These are phyloP conservation scores for Kwoniella europaea DNA, from an alignment of 768 basidiomycete species.

Conservation along the genomic window DNA sequence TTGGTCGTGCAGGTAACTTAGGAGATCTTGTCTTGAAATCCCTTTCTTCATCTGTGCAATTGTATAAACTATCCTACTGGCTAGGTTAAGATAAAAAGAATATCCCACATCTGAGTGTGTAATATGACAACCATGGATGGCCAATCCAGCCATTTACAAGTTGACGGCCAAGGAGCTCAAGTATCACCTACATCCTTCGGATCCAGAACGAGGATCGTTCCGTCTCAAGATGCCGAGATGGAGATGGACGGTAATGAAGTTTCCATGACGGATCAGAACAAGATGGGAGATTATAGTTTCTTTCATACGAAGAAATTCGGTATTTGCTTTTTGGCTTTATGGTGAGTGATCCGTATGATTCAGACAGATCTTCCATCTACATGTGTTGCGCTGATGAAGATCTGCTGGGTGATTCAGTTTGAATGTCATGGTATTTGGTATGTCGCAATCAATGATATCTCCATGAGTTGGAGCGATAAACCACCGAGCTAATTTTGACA, in stretches of 20 bases:
- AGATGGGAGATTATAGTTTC: conserved; percentile 25
- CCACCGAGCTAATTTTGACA: too few relatives aligned
- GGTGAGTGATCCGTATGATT: conserved; percentile 15
- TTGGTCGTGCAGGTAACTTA: background rate
- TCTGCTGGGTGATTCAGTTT: conserved; percentile 15
- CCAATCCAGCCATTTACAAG: background rate
- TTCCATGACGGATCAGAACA: background rate
- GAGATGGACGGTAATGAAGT: background rate
- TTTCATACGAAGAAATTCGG: conserved; percentile 30
- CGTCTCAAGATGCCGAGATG: background rate
- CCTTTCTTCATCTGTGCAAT: conserved; percentile 1
- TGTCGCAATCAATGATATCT: background rate
- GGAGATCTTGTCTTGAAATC: background rate
- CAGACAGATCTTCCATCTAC: too few relatives aligned
- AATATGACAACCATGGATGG: background rate
- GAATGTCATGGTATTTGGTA: conserved; percentile 34
- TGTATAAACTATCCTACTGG: background rate
- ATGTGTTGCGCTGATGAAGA: background rate
- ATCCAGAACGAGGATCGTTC: conserved; percentile 13
- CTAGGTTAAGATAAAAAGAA: background rate
- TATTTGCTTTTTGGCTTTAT: conserved; percentile 34
- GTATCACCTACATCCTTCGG: conserved; percentile 20
- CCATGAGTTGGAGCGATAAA: too few relatives aligned
- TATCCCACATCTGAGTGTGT: too few relatives aligned
- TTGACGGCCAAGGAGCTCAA: background rate